A percentile compares a stretch with the other conserved stretches of the same genome.
These are phyloP conservation scores for Byssochlamys sp. DNA, from an alignment of 2,329 filamentous ascomycete species.

Conservation along the genomic window DNA sequence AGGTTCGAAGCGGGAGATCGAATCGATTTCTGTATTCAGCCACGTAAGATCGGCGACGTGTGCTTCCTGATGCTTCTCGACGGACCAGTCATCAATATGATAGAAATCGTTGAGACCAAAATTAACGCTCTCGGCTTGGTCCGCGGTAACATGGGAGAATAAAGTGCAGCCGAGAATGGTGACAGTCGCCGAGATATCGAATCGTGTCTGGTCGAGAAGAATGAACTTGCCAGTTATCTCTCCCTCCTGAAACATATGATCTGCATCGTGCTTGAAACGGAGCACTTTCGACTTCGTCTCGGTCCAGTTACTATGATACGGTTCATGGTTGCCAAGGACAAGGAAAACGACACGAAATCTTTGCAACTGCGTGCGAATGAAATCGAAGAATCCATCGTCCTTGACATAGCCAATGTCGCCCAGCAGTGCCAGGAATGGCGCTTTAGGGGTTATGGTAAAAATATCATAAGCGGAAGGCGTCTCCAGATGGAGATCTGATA, in stretches of 20 bases:
- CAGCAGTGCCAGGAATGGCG: constrained; percentile 46
- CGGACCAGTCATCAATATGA: constrained; percentile 30
- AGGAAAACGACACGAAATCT: constrained; percentile 45
- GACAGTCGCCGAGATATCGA: constrained; percentile 27
- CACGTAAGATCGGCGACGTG: constrained; percentile 28
- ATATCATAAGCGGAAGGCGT: constrained; percentile 40
- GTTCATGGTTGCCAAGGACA: constrained; percentile 50
- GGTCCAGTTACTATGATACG: constrained; percentile 32
- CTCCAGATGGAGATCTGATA: constrained; percentile 54
- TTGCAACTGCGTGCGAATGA: constrained; percentile 40
- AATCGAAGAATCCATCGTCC: constrained; percentile 36
- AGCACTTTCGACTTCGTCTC: constrained; percentile 13
- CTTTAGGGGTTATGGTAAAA: constrained; percentile 40
- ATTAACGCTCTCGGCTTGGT: constrained; percentile 31
- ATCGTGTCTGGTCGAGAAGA: constrained; percentile 32
- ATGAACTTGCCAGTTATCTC: constrained; percentile 26
- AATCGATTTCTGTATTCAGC: constrained; percentile 30
- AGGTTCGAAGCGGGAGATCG: constrained; percentile 20
- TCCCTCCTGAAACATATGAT: constrained; percentile 4
- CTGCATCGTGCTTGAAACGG: constrained; percentile 16
- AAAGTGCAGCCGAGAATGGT: constrained; percentile 42
- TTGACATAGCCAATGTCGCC: constrained; percentile 47
- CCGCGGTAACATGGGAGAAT: constrained; percentile 39
- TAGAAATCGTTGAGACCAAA: constrained; percentile 46
- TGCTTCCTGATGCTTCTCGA: constrained; percentile 21